These are phyloP conservation scores for Phytophthora nicotianae DNA, from an alignment of 352 stramenopile species.

Conservation along the genomic window DNA sequence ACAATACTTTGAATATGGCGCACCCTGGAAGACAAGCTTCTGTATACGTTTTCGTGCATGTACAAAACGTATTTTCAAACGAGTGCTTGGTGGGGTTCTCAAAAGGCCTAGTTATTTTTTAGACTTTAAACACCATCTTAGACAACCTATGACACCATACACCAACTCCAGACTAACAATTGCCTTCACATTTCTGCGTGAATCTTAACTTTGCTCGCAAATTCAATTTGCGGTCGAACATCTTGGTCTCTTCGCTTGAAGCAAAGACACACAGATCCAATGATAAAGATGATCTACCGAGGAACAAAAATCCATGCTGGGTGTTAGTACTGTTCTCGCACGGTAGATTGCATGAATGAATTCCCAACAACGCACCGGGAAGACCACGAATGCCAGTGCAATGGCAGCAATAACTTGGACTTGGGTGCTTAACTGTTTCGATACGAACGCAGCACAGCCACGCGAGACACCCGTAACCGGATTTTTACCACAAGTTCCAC, in stretches of 20 bases:
- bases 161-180: too few species aligned
- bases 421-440: constrained; percentile 40
- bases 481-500: constrained; percentile 64
- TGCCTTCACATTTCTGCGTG: constrained; percentile 39
- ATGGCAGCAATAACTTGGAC: constrained; percentile 50
- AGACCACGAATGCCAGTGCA: constrained; percentile 44
- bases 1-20: too few species aligned
- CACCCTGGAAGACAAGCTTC: too few species aligned
- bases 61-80: too few species aligned
- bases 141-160: too few species aligned
- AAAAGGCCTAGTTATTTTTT: too few species aligned
- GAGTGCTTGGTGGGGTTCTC: too few species aligned
- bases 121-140: too few species aligned
- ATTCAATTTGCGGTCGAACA: constrained; percentile 61
- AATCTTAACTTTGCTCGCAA: constrained; percentile 58
- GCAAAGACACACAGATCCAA: constrained; percentile 64
- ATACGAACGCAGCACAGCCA: constrained; percentile 63
- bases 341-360: neutral
- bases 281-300: constrained; percentile 51
- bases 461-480: constrained; percentile 50
- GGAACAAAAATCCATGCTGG: neutral
- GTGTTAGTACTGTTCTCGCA: neutral
- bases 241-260: constrained; percentile 78
- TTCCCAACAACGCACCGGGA: constrained; percentile 43
- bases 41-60: too few species aligned